Percentiles rank a stretch among this genome's conserved stretches.
Conservation (phyloP, 2,329 filamentous ascomycete species). For the Phyllosticta paracitricarpa region DNA sequence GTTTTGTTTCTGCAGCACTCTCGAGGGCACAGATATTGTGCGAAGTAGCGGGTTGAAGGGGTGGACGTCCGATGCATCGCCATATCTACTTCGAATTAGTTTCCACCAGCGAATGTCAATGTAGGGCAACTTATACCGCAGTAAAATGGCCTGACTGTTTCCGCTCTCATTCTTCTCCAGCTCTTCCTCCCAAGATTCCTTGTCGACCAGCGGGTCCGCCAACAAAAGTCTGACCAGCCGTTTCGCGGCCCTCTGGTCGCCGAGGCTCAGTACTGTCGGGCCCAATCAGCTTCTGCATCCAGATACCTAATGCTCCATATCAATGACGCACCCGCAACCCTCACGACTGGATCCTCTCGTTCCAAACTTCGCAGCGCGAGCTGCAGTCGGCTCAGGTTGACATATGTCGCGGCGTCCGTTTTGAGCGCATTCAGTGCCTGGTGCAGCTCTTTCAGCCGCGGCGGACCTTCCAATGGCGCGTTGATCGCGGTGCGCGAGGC, state of each 20-base stretch:
- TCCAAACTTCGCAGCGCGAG: slow-evolving; percentile 59
- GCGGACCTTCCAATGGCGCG: slow-evolving; percentile 42
- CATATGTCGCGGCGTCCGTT: slow-evolving; percentile 48
- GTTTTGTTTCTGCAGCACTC: slow-evolving; percentile 49
- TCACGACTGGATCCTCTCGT: slow-evolving; percentile 41
- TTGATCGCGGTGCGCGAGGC: slow-evolving; percentile 46
- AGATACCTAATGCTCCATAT: slow-evolving; percentile 12
- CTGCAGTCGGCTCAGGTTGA: slow-evolving; percentile 61
- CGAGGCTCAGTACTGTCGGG: slow-evolving; percentile 38
- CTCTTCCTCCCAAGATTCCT: slow-evolving; percentile 34
- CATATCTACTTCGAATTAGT: slow-evolving; percentile 37
- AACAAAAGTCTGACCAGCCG: slow-evolving; percentile 54
- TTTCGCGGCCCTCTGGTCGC: slow-evolving; percentile 46
- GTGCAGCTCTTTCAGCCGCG: slow-evolving; percentile 47
- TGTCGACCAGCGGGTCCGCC: slow-evolving; percentile 34
- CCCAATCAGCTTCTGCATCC: background rate
- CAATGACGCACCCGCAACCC: slow-evolving; percentile 43
- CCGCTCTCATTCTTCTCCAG: slow-evolving; percentile 22
- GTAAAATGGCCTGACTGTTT: slow-evolving; percentile 29
- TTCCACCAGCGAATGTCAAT: background rate
- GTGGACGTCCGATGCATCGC: slow-evolving; percentile 38
- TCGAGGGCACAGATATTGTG: slow-evolving; percentile 54
- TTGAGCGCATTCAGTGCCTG: slow-evolving; percentile 51
- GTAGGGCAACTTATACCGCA: slow-evolving; percentile 25
- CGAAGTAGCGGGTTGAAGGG: slow-evolving; percentile 44